Evolutionary conservation across 768 basidiomycete species (phyloP).

Genomic region (Astraeus odoratus): DNA sequence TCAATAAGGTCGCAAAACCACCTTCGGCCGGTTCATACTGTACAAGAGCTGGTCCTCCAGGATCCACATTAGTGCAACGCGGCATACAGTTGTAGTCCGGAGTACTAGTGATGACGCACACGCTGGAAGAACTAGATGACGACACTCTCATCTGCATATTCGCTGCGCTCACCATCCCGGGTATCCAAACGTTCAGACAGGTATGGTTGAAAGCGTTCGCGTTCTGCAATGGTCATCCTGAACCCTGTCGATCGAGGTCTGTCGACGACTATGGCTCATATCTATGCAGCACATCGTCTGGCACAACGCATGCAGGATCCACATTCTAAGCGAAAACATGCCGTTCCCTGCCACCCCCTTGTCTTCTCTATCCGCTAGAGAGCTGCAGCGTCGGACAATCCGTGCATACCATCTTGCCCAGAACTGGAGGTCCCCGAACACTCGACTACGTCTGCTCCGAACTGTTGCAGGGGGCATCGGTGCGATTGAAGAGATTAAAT

Average conservation of each 20-base stretch:
- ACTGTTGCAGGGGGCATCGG: conserved; percentile 29
- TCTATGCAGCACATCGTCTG: conserved; percentile 49
- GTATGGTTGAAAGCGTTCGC: conserved; percentile 23
- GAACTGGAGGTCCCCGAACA: conserved; percentile 38
- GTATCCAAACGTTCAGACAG: conserved; percentile 37
- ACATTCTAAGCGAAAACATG: conserved; percentile 39
- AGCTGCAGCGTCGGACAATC: conserved; percentile 40
- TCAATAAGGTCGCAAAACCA: no score
- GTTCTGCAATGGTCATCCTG: neutral
- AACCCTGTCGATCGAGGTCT: conserved; percentile 33
- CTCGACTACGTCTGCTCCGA: conserved; percentile 13
- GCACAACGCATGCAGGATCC: conserved; percentile 40
- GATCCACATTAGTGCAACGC: no score
- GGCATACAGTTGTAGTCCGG: neutral
- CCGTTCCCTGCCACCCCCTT: conserved; percentile 42
- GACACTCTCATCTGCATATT: conserved; percentile 34
- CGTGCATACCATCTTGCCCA: conserved; percentile 39
- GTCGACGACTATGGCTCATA: conserved; percentile 38
- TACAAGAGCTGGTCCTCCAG: no score
- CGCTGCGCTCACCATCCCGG: conserved; percentile 29
- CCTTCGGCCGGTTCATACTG: no score
- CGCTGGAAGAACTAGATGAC: conserved; percentile 25
- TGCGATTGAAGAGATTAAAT: conserved; percentile 45
- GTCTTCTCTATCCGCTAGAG: conserved; percentile 29
- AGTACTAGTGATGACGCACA: conserved; percentile 11